phyloP scores from a whole-genome alignment of 108 stramenopile genomes.

The Epipyxis sp. region DNA sequence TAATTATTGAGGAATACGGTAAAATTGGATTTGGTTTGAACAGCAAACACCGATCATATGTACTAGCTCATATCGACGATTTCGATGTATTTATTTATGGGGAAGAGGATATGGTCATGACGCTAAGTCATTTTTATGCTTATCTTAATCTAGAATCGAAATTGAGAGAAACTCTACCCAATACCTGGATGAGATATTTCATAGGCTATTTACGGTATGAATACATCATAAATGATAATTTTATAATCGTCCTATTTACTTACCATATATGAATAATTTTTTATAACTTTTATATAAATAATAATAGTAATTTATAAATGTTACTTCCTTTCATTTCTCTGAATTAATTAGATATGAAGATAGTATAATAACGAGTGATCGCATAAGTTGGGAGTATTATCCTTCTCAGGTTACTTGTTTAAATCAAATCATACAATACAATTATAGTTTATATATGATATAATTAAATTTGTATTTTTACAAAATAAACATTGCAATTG shows the following conservation, averaged over 20 bases:
- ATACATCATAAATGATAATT: not conserved
- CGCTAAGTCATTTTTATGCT: not conserved
- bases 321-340: not conserved
- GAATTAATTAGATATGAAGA: not conserved
- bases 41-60: not conserved
- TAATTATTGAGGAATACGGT: not conserved
- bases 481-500: too few relatives aligned
- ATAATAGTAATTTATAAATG: not conserved
- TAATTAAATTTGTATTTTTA: too few relatives aligned
- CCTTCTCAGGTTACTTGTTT: too few relatives aligned
- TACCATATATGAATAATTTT: too few relatives aligned
- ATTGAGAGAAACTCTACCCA: not conserved
- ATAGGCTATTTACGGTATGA: not conserved
- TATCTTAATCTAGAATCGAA: not conserved
- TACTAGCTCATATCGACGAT: not conserved
- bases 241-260: too few relatives aligned
- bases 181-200: not conserved
- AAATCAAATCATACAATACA: too few relatives aligned
- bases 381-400: not conserved
- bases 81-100: not conserved
- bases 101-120: not conserved
- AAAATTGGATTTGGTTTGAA: not conserved
- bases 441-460: too few relatives aligned
- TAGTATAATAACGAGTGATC: not conserved
- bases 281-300: too few relatives aligned